A percentile compares a stretch with the other conserved stretches of the same genome.
phyloP scores from a whole-genome alignment of 2,329 filamentous ascomycete species.

The Fusarium newnesense region DNA sequence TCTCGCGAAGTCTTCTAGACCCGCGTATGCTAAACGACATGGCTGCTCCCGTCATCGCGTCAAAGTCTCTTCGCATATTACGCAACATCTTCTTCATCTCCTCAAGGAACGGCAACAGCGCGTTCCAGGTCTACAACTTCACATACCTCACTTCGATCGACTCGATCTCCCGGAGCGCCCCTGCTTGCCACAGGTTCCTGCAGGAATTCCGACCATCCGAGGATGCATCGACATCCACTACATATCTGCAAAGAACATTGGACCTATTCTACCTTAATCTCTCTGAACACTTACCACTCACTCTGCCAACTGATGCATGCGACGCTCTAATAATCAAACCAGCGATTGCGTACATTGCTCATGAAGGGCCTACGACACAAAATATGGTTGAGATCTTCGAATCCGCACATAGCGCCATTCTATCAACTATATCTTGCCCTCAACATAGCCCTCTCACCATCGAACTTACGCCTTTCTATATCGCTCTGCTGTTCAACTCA shows the following conservation, averaged over 20 bases:
- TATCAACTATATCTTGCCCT: constrained; percentile 83
- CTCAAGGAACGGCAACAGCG: constrained; percentile 74
- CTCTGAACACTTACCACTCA: constrained; percentile 82
- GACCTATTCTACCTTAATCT: constrained; percentile 90
- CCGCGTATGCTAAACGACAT: constrained; percentile 55
- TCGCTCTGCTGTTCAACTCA: constrained; percentile 80
- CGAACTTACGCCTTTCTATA: constrained; percentile 82
- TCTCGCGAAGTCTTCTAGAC: constrained; percentile 71
- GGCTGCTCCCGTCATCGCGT: constrained; percentile 71
- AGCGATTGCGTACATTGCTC: constrained; percentile 76
- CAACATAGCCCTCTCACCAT: constrained; percentile 78
- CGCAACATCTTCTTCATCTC: constrained; percentile 86
- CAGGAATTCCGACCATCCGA: constrained; percentile 63
- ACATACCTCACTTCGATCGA: constrained; percentile 86
- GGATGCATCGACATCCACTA: constrained; percentile 45
- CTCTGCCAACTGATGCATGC: constrained; percentile 72
- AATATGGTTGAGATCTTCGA: constrained; percentile 77
- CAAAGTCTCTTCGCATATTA: constrained; percentile 77
- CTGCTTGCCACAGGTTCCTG: constrained; percentile 74
- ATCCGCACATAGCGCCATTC: constrained; percentile 83
- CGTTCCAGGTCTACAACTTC: constrained; percentile 87
- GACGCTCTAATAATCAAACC: constrained; percentile 80
- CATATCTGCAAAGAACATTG: constrained; percentile 71
- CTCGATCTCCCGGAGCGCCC: constrained; percentile 77
- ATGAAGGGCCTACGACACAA: constrained; percentile 55